phyloP scores from a whole-genome alignment of 116 monocot genomes.

The Phalaenopsis hybrid region DNA sequence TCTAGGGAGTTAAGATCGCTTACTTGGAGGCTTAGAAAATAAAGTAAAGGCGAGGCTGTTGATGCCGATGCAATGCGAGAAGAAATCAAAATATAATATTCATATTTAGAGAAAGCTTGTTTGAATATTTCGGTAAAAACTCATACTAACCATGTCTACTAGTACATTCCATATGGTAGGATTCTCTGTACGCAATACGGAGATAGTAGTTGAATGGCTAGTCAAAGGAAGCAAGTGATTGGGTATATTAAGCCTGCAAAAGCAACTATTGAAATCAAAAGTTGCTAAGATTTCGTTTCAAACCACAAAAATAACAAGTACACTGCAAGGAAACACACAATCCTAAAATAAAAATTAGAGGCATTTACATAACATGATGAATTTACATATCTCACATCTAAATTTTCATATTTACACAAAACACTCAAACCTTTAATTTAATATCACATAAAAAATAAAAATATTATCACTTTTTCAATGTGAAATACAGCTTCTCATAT shows the following conservation, averaged over 20 bases:
- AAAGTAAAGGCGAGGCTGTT: neutral
- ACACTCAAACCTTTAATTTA: too few species aligned
- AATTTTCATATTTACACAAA: too few species aligned
- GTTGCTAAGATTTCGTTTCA: neutral
- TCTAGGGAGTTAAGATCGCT: neutral
- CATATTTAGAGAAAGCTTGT: neutral
- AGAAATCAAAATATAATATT: neutral
- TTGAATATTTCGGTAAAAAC: neutral
- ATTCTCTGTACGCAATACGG: constrained; percentile 75
- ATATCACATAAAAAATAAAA: too few species aligned
- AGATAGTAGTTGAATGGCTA: constrained; percentile 72
- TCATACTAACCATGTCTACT: constrained; percentile 79
- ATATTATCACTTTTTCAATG: too few species aligned
- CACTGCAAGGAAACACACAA: constrained; percentile 3
- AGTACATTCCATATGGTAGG: constrained; percentile 74
- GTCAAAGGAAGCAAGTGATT: constrained; percentile 72
- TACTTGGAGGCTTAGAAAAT: neutral
- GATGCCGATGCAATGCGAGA: neutral
- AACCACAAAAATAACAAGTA: neutral
- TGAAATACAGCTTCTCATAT: too few species aligned
- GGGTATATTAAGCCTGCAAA: constrained; percentile 73
- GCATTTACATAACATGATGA: too few species aligned
- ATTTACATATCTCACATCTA: too few species aligned
- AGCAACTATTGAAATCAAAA: constrained; percentile 6
- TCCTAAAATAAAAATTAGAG: neutral